Evolutionary conservation across 2,329 filamentous ascomycete species (phyloP).

Genomic region (Drechslerella stenobrocha): DNA sequence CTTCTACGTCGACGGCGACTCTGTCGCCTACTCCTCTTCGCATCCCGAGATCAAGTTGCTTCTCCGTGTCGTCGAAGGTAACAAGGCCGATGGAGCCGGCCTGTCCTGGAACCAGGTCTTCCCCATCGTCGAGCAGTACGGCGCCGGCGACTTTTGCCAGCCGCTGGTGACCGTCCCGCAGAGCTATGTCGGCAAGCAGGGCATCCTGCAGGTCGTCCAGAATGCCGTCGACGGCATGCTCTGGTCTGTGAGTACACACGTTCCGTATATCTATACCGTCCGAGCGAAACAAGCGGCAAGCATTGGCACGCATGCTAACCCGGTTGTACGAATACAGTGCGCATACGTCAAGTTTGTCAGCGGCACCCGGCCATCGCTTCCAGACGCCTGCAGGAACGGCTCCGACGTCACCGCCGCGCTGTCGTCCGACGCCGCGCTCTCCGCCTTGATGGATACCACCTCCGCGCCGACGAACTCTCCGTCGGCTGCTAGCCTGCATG

Average conservation of each 20-base stretch:
- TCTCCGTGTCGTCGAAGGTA: slow-evolving; percentile 63
- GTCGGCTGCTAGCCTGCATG: slow-evolving; percentile 16
- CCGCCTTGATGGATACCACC: slow-evolving; percentile 25
- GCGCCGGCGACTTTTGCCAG: slow-evolving; percentile 63
- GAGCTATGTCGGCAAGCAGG: slow-evolving; percentile 62
- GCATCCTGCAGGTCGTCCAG: slow-evolving; percentile 61
- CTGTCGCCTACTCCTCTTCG: slow-evolving; percentile 59
- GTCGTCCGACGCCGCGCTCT: slow-evolving; percentile 11
- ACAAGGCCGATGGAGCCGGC: slow-evolving; percentile 55
- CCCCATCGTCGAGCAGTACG: slow-evolving; percentile 62
- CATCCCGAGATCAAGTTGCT: slow-evolving; percentile 61
- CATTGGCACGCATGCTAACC: neutral
- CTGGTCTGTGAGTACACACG: slow-evolving; percentile 57
- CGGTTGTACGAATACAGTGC: slow-evolving; percentile 22
- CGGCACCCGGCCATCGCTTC: slow-evolving; percentile 15
- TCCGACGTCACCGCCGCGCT: slow-evolving; percentile 30
- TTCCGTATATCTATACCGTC: neutral
- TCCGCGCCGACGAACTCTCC: slow-evolving; percentile 30
- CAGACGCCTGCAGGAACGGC: slow-evolving; percentile 34
- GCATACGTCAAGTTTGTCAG: slow-evolving; percentile 35
- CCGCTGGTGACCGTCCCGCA: slow-evolving; percentile 60
- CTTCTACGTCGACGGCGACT: slow-evolving; percentile 60
- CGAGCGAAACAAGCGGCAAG: neutral
- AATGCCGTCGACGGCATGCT: slow-evolving; percentile 63
- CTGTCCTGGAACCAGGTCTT: slow-evolving; percentile 63